phyloP scores from a whole-genome alignment of 345 rosid species.

The Populus simonii region DNA sequence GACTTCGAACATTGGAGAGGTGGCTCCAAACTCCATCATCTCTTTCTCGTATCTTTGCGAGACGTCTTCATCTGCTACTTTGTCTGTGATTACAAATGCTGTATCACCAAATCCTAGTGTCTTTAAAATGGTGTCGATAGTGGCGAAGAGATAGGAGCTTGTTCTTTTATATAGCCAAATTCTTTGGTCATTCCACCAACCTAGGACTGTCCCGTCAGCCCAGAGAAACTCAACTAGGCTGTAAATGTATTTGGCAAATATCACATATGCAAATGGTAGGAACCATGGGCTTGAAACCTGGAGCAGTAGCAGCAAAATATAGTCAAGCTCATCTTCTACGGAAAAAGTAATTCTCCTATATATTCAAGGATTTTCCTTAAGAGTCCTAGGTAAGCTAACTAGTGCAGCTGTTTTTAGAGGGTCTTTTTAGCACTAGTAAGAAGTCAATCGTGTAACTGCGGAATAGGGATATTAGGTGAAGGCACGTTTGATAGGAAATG shows the following conservation, averaged over 20 bases:
- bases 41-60: slow-evolving; percentile 46
- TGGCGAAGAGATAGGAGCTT: slow-evolving; percentile 60
- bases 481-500: background rate
- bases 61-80: slow-evolving; percentile 62
- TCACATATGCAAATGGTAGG: slow-evolving; percentile 53
- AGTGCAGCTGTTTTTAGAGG: no score
- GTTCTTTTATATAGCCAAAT: slow-evolving; percentile 76
- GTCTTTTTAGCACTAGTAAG: no score
- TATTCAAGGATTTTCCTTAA: no score
- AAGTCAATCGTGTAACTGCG: no score
- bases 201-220: slow-evolving; percentile 55
- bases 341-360: no score
- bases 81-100: slow-evolving; percentile 56
- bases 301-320: background rate
- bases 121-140: slow-evolving; percentile 42
- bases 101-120: slow-evolving; percentile 43
- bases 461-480: no score
- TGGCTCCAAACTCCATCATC: slow-evolving; percentile 68
- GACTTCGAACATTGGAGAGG: slow-evolving; percentile 56
- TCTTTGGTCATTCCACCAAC: slow-evolving; percentile 80
- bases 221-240: slow-evolving; percentile 52
- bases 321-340: background rate
- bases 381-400: no score
- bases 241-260: slow-evolving; percentile 23
- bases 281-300: slow-evolving; percentile 62